Evolutionary conservation across 805 yeast species (phyloP).

Genomic region (Pichia californica): DNA sequence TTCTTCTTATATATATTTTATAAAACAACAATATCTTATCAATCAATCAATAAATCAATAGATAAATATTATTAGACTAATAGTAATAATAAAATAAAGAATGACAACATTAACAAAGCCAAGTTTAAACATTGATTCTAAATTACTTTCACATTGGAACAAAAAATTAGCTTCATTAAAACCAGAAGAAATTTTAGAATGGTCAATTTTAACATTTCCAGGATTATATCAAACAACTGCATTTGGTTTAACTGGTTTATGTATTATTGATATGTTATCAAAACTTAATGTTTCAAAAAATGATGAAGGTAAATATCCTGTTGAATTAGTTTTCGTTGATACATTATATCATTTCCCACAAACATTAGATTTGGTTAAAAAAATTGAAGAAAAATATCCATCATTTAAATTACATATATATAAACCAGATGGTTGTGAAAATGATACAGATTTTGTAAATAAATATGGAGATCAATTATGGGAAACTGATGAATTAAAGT

Average conservation of each 20-base stretch:
- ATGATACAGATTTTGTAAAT: constrained; percentile 56
- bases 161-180: constrained; percentile 44
- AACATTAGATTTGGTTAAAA: constrained; percentile 66
- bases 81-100: too few species aligned
- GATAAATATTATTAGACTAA: too few species aligned
- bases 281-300: constrained; percentile 31
- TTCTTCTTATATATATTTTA: too few species aligned
- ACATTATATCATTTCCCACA: constrained; percentile 95
- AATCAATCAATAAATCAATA: too few species aligned
- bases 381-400: constrained; percentile 47
- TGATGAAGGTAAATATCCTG: constrained; percentile 28
- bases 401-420: constrained; percentile 51
- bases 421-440: constrained; percentile 52
- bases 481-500: constrained; percentile 74
- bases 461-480: constrained; percentile 74
- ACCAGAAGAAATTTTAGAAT: constrained; percentile 69
- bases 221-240: constrained; percentile 87
- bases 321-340: constrained; percentile 80
- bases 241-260: constrained; percentile 88
- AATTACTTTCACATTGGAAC: constrained; percentile 63
- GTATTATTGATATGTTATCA: constrained; percentile 75
- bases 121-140: constrained; percentile 14
- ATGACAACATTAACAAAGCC: constrained; percentile 6
- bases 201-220: constrained; percentile 85
- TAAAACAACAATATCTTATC: too few species aligned